Evolutionary conservation across 345 rosid species (phyloP).

Genomic region (Euphorbia tirucalli): DNA sequence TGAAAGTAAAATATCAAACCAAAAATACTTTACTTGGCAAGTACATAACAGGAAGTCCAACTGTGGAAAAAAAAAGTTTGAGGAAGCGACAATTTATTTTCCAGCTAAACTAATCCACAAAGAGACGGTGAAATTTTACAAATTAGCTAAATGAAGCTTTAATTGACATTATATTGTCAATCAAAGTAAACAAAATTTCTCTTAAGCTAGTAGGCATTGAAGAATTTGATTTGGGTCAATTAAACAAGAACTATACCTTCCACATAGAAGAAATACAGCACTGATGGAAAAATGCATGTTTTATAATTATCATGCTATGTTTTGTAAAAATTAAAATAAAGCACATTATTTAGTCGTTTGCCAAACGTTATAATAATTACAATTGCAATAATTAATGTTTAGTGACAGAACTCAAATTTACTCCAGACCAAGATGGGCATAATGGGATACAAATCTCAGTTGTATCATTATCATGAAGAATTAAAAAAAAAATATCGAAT

Average conservation of each 20-base stretch:
- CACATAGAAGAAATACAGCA: not conserved
- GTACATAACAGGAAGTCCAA: not conserved
- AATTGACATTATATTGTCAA: not conserved
- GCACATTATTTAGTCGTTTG: not conserved
- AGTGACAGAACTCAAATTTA: no score
- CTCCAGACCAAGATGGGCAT: no score
- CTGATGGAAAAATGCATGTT: not conserved
- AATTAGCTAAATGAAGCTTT: not conserved
- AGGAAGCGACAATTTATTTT: not conserved
- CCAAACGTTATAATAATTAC: not conserved
- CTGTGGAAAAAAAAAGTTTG: not conserved
- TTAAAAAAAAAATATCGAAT: no score
- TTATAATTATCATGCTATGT: not conserved
- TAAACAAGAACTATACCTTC: not conserved
- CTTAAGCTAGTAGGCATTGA: not conserved
- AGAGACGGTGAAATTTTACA: not conserved
- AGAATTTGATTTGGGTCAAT: not conserved
- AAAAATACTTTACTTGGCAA: not conserved
- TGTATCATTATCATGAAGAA: no score
- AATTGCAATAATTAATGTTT: no score
- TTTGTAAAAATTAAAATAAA: not conserved
- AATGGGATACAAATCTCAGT: no score
- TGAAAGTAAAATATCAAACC: constrained; percentile 15
- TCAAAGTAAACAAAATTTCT: not conserved
- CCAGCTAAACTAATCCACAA: not conserved